Base-by-base conservation (phyloP, 441 rosid species). In the Pelargonium cotyledonis region DNA sequence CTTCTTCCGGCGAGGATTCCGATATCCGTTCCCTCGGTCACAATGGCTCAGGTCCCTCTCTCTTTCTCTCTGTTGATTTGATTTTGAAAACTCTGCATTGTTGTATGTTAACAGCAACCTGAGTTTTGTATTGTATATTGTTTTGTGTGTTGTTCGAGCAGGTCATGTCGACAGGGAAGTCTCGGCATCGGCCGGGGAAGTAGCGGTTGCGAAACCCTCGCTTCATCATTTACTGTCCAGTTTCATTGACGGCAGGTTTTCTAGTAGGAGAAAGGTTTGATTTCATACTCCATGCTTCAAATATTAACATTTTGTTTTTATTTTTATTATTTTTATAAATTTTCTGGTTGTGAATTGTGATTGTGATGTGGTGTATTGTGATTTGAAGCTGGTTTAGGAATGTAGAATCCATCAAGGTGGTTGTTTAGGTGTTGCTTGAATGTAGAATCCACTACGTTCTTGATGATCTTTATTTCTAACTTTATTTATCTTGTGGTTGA, bases 231-330 rank as follows among this genome's bases (percentile, higher is more conserved):
- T 81, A 78, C 75, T 75, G 0, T 49, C 79, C 14, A 87, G 70
- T 53, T 65, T 82, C 26, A 71, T 78, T 35, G 85, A 85, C 71
- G 89, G 84, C 23, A 78, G 65, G 64, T 57, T 82, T 76, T 79
- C 87, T 18, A 29, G 77, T 3, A 81, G 65, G 57, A 85, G 78
- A 81, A 82, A 84, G 89, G 89, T 87, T 60, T 15, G 3, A 1
- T 44, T 29, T 63, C 0, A 0, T 61, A 23, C 40, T 31, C 8
- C 43, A 40, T 40, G 8, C 41, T 65, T 9, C 1, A 35, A 12
- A 40, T 40, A 6, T 4, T 40, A 40, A 40, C 43, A 0, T 18
- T 18, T 11, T 57, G 38, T 41, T 8, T 61, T 8, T 8, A 16
- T 46, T 14, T 26, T 47, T 47, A 19, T n/a, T 7, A 8, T 47